A percentile compares a stretch with the other conserved stretches of the same genome.
Evolutionary conservation across 371 early-diverging fungal genomes (phyloP).

Genomic region (Mortierella sp.): DNA sequence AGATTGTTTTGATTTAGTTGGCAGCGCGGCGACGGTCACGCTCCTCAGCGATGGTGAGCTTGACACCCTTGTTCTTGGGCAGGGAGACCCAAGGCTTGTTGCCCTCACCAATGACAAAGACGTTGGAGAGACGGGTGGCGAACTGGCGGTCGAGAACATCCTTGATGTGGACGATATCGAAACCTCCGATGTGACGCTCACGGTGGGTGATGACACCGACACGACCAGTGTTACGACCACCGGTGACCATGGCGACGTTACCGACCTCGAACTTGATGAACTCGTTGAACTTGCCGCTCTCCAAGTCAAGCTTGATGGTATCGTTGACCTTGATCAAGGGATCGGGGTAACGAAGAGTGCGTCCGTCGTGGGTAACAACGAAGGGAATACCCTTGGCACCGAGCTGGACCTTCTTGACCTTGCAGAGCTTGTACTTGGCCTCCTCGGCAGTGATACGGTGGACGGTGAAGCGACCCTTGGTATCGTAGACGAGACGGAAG

Average conservation of each 20-base stretch:
- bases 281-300: slow-evolving; percentile 93
- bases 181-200: slow-evolving; percentile 98
- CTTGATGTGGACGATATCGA: slow-evolving; percentile 95
- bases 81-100: slow-evolving; percentile 88
- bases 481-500: slow-evolving; percentile 99
- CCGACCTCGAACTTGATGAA: slow-evolving; percentile 97
- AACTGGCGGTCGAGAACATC: slow-evolving; percentile 90
- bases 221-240: slow-evolving; percentile 99
- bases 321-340: slow-evolving; percentile 99
- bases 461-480: slow-evolving; percentile 99
- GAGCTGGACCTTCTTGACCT: slow-evolving; percentile 95
- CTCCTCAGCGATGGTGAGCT: slow-evolving; percentile 98
- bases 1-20: too few relatives aligned
- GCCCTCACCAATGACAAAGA: slow-evolving; percentile 93
- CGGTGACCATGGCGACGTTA: slow-evolving; percentile 96
- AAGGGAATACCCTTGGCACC: slow-evolving; percentile 97
- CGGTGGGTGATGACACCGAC: slow-evolving; percentile 98
- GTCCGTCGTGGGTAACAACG: slow-evolving; percentile 99
- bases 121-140: slow-evolving; percentile 91
- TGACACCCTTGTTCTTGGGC: slow-evolving; percentile 98
- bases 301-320: slow-evolving; percentile 98
- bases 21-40: slow-evolving; percentile 89
- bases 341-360: slow-evolving; percentile 99
- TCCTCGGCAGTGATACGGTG: slow-evolving; percentile 99
- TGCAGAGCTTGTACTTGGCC: slow-evolving; percentile 99